phyloP scores from a whole-genome alignment of 441 rosid genomes.

The Pelargonium cotyledonis region DNA sequence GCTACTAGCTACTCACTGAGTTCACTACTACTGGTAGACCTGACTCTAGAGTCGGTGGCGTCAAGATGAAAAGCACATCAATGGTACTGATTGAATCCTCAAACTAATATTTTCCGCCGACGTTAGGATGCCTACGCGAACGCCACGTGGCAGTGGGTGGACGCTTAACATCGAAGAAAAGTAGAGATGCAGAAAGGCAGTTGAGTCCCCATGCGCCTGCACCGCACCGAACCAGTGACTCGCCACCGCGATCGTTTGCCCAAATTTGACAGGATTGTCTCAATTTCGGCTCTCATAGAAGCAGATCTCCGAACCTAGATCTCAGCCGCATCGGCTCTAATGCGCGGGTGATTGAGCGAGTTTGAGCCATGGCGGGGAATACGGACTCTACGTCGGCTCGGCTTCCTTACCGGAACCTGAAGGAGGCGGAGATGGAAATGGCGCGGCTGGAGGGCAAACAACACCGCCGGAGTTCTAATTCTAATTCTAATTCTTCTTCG shows the following conservation, averaged over 20 bases:
- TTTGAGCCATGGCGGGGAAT: constrained; percentile 37
- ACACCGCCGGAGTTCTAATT: constrained; percentile 26
- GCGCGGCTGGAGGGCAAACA: constrained; percentile 29
- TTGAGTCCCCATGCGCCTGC: neutral
- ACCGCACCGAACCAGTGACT: neutral
- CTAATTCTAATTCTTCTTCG: constrained; percentile 29
- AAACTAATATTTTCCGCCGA: too few relatives aligned
- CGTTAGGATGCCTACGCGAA: neutral
- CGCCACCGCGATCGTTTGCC: too few relatives aligned
- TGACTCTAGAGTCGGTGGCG: neutral
- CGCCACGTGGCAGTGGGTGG: neutral
- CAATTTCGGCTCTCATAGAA: neutral
- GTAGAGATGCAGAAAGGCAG: neutral
- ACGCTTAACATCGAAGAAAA: neutral
- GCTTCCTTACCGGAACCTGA: constrained; percentile 69
- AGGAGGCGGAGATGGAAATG: constrained; percentile 66
- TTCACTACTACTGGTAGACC: too few relatives aligned
- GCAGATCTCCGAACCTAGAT: constrained; percentile 1
- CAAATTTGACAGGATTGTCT: neutral
- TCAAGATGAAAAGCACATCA: neutral
- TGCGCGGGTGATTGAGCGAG: constrained; percentile 18
- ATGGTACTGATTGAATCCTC: neutral
- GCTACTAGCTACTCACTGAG: too few relatives aligned
- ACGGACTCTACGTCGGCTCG: constrained; percentile 48
- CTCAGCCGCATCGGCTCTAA: constrained; percentile 6